Evolutionary conservation across 345 rosid genomes (phyloP), one percentile per base, ranked within the genome.

Genomic region (Citrus mangshanensis): DNA sequence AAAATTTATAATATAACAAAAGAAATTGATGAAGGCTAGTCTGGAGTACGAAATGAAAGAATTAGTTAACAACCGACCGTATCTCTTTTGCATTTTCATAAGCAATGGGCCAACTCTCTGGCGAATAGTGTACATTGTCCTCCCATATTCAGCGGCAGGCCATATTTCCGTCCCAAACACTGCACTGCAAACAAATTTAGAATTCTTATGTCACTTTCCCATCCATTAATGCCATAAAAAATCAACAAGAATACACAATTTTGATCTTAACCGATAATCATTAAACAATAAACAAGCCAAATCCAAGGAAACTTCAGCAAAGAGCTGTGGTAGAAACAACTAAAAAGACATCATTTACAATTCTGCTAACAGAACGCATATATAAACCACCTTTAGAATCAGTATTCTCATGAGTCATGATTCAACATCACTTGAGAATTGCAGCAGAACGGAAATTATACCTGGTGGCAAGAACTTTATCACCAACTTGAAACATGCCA

Each of bases 131-230:
- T 96, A 94, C 98, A 96, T 96, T 70, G 99, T 96, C 86, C 97
- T 89, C 56, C 99, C 98, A 80, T 96, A 96, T 76, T 94, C 98
- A 22, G 98, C 98, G 16, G 99, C 97, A 73, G 99, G 98, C 99
- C 98, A 96, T 61, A 96, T 91, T 86, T 96, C 98, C 27, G 95
- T 90, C 84, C 99, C 99, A 76, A 96, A 96, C 82, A 96, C 95
- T 80, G 99, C 99, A 92, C 99, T 94, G 98, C 87, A 86, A 84
- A 82, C 84, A 64, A 34, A 79, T 78, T 88, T 82, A 72, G 54
- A 74, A 59, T 40, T 59, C 56, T 73, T 54, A 73, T 37, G 71
- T 89, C 87, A 82, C 72, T 68, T 68, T 13, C 51, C 51, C 51
- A 46, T 46, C 51, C 18, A 46, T 13, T 46, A 46, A 12, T 46